These are phyloP conservation scores for Fusarium chaquense DNA, from an alignment of 2,329 filamentous ascomycete genomes.

Conservation along the genomic window DNA sequence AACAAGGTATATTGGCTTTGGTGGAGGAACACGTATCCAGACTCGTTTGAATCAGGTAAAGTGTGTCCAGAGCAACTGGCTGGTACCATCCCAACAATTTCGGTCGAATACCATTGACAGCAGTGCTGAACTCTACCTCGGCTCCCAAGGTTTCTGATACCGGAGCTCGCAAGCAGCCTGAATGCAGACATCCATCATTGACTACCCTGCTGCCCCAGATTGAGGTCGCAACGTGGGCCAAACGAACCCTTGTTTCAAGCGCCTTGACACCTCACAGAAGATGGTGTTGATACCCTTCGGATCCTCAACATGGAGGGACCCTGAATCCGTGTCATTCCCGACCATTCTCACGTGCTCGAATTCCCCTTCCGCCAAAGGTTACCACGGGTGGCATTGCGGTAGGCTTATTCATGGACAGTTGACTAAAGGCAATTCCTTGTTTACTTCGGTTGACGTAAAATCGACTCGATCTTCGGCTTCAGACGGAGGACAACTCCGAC, in stretches of 20 bases:
- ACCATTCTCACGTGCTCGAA: slow-evolving; percentile 13
- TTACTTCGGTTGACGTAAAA: slow-evolving; percentile 30
- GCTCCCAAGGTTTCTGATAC: not conserved
- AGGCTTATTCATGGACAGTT: slow-evolving; percentile 10
- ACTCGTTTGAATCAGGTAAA: not conserved
- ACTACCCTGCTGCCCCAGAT: not conserved
- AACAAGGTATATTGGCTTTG: not conserved
- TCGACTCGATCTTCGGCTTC: slow-evolving; percentile 37
- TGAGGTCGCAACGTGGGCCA: not conserved
- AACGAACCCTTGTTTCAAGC: slow-evolving; percentile 16
- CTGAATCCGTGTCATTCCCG: slow-evolving; percentile 24
- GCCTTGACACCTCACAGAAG: slow-evolving; percentile 2
- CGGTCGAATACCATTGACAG: not conserved
- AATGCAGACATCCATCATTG: not conserved
- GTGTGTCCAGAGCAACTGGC: not conserved
- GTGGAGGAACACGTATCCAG: not conserved
- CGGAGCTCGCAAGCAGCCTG: not conserved
- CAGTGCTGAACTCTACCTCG: not conserved
- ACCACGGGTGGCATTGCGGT: not conserved
- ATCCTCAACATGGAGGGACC: slow-evolving; percentile 19
- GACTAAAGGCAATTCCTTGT: slow-evolving; percentile 19
- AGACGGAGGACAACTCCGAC: slow-evolving; percentile 16
- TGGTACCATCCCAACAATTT: not conserved
- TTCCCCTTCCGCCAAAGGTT: not conserved
- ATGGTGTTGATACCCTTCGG: slow-evolving; percentile 39